phyloP scores from a whole-genome alignment of 1,139 yeast genomes.

The Scheffersomyces illinoinensis region DNA sequence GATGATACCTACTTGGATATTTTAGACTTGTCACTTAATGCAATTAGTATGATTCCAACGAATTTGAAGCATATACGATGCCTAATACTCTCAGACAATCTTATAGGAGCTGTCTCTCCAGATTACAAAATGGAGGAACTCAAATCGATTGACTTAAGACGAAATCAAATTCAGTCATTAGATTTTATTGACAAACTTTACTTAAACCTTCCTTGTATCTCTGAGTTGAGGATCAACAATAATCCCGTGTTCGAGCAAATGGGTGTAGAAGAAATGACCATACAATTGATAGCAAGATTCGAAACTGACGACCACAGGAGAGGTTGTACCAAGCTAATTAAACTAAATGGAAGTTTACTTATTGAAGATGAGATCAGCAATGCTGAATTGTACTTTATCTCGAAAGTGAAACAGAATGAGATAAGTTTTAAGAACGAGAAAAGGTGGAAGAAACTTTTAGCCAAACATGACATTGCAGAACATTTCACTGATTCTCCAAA shows the following conservation, averaged over 20 bases:
- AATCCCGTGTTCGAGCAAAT: constrained; percentile 49
- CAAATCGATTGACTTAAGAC: constrained; percentile 44
- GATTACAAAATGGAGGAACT: constrained; percentile 4
- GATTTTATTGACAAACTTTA: constrained; percentile 41
- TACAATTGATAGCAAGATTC: constrained; percentile 53
- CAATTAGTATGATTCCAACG: constrained; percentile 33
- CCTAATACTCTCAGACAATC: constrained; percentile 26
- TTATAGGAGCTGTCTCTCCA: constrained; percentile 9
- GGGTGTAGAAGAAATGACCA: constrained; percentile 37
- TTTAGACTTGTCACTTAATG: constrained; percentile 50
- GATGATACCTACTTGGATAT: constrained; percentile 15
- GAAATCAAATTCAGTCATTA: constrained; percentile 51
- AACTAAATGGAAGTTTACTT: constrained; percentile 60
- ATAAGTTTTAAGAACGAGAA: constrained; percentile 21
- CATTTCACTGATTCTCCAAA: not conserved
- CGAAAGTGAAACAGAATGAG: constrained; percentile 42
- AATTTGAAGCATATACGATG: constrained; percentile 7
- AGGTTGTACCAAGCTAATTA: constrained; percentile 20
- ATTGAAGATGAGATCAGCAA: constrained; percentile 51
- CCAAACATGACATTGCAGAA: constrained; percentile 22
- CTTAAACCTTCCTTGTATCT: constrained; percentile 36
- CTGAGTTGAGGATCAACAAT: constrained; percentile 46
- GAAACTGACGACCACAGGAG: constrained; percentile 14
- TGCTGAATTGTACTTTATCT: constrained; percentile 68
- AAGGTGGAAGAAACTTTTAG: constrained; percentile 28